Base-by-base conservation (phyloP, 129 eudicot genomes). In the Arctium minus region DNA sequence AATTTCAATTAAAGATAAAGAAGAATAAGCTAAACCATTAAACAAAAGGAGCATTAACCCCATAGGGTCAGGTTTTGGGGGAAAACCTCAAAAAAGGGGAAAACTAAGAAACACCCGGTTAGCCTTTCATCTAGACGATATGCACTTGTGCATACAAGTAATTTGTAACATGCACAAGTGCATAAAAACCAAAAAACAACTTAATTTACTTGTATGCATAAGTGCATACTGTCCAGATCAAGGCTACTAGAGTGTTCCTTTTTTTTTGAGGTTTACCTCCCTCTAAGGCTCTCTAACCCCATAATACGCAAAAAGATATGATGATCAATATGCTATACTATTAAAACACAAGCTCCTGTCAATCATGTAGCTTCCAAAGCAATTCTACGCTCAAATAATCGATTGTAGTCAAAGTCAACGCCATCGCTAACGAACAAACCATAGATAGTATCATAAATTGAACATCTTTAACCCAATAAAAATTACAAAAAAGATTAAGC, bases 401-500 rank as follows among this genome's bases (percentile, higher is more conserved):
- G 17, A 32, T 39, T 27, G 5, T 77, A 79, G 67, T 68, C 44
- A 69, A 79, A 81, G 50, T 42, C 48, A 64, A 31, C n/a, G 68
- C 44, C 56, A 82, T 13, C 37, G 68, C 76, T 67, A 69, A 67
- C 67, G 42, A 68, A 42, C 60, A n/a, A 81, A 76, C 76, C 81
- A 82, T 42, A 35, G 39, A 82, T 18, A 76, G 53, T 8, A 48
- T 42, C 86, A 82, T 76, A 44, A 76, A 75, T 27, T 70, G 18
- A 82, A 48, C 81, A 75, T 82, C 69, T 76, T 82, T 76, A 69
- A 76, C 60, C 70, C 30, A 30, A 53, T 48, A 69, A 60, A 6
- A 60, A n/a, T 60, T 60, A 60, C 68, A 53, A 53, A 4, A 53
- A 53, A 17, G 18, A n/a, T 8, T 15, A 53, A 53, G 65, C 65